Evolutionary conservation across 2,329 filamentous ascomycete species (phyloP).

Genomic region (Clonostachys rhizophaga): DNA sequence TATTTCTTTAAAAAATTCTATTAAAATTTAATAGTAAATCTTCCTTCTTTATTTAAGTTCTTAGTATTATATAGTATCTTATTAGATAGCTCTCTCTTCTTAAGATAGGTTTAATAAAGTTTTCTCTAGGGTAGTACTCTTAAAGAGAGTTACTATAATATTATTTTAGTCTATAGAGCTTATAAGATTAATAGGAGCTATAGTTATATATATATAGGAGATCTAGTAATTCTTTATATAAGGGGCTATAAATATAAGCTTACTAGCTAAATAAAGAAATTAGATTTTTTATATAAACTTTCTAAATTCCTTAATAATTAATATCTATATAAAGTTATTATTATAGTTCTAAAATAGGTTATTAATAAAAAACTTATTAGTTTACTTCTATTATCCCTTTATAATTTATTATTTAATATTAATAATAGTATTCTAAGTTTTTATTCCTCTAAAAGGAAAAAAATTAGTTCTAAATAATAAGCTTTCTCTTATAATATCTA

Average conservation of each 20-base stretch:
- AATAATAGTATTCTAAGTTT: background rate
- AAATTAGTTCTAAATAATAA: background rate
- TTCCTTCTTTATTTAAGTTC: no score
- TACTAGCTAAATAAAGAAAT: background rate
- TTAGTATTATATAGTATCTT: background rate
- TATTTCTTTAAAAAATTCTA: no score
- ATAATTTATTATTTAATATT: background rate
- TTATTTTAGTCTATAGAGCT: background rate
- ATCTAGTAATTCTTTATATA: background rate
- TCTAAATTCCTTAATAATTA: background rate
- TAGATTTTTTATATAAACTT: background rate
- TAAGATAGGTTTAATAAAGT: background rate
- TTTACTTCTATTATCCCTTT: no score
- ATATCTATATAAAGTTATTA: background rate
- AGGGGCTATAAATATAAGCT: background rate
- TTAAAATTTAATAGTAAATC: conserved; percentile 39
- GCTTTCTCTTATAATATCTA: background rate
- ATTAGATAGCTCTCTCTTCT: background rate
- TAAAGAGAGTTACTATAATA: background rate
- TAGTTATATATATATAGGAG: background rate
- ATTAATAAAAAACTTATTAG: background rate
- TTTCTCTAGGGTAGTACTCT: background rate
- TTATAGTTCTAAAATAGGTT: background rate
- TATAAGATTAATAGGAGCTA: background rate
- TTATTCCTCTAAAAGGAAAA: background rate